These are phyloP conservation scores for Ganoderma boninense DNA, from an alignment of 1,284 basidiomycete species.

Conservation along the genomic window DNA sequence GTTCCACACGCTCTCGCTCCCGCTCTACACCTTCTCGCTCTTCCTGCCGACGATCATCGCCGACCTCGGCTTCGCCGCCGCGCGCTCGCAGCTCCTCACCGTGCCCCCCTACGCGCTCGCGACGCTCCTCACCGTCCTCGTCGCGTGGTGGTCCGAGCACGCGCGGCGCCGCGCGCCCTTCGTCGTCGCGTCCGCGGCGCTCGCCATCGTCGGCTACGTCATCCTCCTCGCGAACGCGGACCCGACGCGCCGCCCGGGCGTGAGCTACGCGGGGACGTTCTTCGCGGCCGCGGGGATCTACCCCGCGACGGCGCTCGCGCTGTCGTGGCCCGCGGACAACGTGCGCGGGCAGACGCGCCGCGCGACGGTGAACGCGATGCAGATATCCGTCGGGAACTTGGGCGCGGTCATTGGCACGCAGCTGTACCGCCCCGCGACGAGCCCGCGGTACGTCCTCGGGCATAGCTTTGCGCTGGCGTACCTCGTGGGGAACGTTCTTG, in stretches of 20 bases:
- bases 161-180: constrained; percentile 57
- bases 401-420: constrained; percentile 70
- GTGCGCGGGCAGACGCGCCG: constrained; percentile 77
- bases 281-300: constrained; percentile 54
- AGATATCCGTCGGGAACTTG: constrained; percentile 73
- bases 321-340: constrained; percentile 73
- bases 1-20: constrained; percentile 51
- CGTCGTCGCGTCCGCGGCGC: constrained; percentile 60
- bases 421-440: constrained; percentile 60
- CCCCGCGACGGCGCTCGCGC: constrained; percentile 45
- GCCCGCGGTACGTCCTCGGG: constrained; percentile 61
- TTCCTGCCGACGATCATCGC: constrained; percentile 41
- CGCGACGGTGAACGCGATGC: constrained; percentile 70
- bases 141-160: constrained; percentile 31
- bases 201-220: constrained; percentile 72
- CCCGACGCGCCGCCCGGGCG: background rate
- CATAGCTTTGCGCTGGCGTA: constrained; percentile 71
- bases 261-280: constrained; percentile 29
- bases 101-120: constrained; percentile 52
- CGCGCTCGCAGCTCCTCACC: constrained; percentile 3
- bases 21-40: constrained; percentile 18
- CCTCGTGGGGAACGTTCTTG: constrained; percentile 55
- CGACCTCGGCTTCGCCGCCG: constrained; percentile 3
- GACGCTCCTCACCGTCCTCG: constrained; percentile 52
- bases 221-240: constrained; percentile 60